Percentiles rank a stretch among this genome's conserved stretches.
These are phyloP conservation scores for Nakataea oryzae DNA, from an alignment of 2,329 filamentous ascomycete genomes.

Conservation along the genomic window DNA sequence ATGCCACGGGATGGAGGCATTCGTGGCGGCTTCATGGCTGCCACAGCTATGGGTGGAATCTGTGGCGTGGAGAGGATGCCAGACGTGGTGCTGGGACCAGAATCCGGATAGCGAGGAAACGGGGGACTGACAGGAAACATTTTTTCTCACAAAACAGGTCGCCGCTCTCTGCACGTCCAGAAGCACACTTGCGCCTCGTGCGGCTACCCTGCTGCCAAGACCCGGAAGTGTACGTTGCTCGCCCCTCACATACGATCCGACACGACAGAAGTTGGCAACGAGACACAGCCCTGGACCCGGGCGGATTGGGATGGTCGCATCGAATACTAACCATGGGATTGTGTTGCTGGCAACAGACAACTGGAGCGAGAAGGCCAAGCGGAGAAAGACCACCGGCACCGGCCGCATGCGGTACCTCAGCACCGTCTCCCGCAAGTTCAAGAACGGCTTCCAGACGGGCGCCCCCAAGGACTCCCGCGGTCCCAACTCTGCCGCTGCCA, in stretches of 20 bases:
- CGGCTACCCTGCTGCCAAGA: conserved; percentile 96
- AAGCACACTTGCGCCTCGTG: conserved; percentile 95
- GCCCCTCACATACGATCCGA: conserved; percentile 1
- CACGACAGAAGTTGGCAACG: background rate
- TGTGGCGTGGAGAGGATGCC: background rate
- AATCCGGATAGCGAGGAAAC: background rate
- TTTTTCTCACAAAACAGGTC: conserved; percentile 47
- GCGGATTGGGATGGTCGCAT: background rate
- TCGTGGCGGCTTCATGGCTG: background rate
- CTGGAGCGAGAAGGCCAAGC: conserved; percentile 99
- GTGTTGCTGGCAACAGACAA: conserved; percentile 60
- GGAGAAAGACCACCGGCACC: conserved; percentile 97
- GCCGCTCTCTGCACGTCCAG: conserved; percentile 97
- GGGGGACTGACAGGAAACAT: conserved; percentile 12
- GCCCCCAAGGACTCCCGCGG: conserved; percentile 75
- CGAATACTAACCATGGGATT: background rate
- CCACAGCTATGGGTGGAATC: background rate
- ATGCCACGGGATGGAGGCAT: background rate
- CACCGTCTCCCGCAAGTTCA: conserved; percentile 84
- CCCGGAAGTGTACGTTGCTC: conserved; percentile 83
- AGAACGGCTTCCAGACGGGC: conserved; percentile 95
- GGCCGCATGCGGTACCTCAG: conserved; percentile 95
- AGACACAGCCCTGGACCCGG: background rate
- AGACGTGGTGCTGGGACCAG: conserved; percentile 1
- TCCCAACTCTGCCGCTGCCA: conserved; percentile 20